Evolutionary conservation across 2,329 filamentous ascomycete genomes (phyloP), one percentile per base, ranked within the genome.

Genomic region (Pestalotiopsis sp.): DNA sequence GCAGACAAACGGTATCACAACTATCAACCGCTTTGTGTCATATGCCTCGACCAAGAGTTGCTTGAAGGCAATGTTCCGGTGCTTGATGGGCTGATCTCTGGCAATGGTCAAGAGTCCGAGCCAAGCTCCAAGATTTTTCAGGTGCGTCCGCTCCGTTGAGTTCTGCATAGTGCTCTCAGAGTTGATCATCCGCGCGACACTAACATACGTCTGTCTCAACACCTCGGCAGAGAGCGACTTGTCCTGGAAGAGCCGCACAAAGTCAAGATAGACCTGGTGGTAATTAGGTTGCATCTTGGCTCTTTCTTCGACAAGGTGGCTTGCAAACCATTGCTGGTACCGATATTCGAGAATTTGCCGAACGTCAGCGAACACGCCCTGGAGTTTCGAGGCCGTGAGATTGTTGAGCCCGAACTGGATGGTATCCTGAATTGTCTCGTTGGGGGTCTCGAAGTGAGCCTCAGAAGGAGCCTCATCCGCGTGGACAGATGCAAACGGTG

Each of bases 201-300:
- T 95, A 73, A 93, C 88, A 76, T 96, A 98, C 0, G 96, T 98
- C 82, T 98, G 95, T 62, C 95, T 89, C 40, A 98, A 84, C n/a
- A 98, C 92, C 78, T 98, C 94, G 2, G 90, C 86, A 92, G 94
- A 97, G 1, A 99, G 84, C 11, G 87, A 82, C 76, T 89, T 92
- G 78, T 96, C 90, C 73, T 93, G 89, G 73, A 98, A 93, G 41
- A 94, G 88, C 68, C 92, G 92, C 70, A 99, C 88, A 65, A 99
- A 88, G 74, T 97, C 93, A 64, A 98, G 87, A 78, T 99, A 99
- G 25, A 99, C 89, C 69, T 92, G 88, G 74, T 99, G 96, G 77
- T 97, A 98, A 79, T 99, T 99, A 5, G 95, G 95, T 78, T 99
- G 95, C 85, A 97, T 91, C 81, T 98, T 98, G 40, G 95, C 97